Percentiles rank a stretch among this genome's conserved stretches.
Evolutionary conservation across 73 alveolate species (phyloP).

Genomic region (Paramecium primaurelia): DNA sequence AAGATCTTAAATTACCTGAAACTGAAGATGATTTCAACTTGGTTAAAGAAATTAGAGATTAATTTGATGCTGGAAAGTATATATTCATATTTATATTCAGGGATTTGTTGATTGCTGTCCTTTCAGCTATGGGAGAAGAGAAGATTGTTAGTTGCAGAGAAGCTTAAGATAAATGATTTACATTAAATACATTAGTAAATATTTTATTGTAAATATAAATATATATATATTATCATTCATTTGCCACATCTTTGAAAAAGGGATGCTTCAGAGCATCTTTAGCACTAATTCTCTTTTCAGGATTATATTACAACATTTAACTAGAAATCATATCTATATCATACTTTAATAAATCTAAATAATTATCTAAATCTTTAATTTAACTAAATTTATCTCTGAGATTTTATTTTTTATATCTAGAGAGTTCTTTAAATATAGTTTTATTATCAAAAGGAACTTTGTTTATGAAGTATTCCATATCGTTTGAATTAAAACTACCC

Average conservation of each 20-base stretch:
- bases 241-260: constrained; percentile 23
- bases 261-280: constrained; percentile 44
- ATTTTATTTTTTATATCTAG: neutral
- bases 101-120: constrained; percentile 79
- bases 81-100: neutral
- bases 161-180: constrained; percentile 52
- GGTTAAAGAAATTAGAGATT: constrained; percentile 66
- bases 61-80: constrained; percentile 77
- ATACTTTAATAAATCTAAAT: constrained; percentile 3
- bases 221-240: neutral
- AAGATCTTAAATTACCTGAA: constrained; percentile 91
- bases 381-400: constrained; percentile 34
- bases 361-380: constrained; percentile 46
- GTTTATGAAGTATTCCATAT: neutral
- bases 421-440: neutral
- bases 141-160: constrained; percentile 81
- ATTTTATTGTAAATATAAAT: constrained; percentile 2
- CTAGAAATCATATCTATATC: neutral
- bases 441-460: constrained; percentile 14
- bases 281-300: constrained; percentile 49
- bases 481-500: constrained; percentile 56
- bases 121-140: constrained; percentile 86
- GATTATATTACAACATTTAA: neutral
- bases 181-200: neutral
- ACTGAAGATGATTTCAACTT: constrained; percentile 78